Evolutionary conservation across 2,329 filamentous ascomycete species (phyloP), one percentile per base, ranked within the genome.

Genomic region (Aspergillus sp.): DNA sequence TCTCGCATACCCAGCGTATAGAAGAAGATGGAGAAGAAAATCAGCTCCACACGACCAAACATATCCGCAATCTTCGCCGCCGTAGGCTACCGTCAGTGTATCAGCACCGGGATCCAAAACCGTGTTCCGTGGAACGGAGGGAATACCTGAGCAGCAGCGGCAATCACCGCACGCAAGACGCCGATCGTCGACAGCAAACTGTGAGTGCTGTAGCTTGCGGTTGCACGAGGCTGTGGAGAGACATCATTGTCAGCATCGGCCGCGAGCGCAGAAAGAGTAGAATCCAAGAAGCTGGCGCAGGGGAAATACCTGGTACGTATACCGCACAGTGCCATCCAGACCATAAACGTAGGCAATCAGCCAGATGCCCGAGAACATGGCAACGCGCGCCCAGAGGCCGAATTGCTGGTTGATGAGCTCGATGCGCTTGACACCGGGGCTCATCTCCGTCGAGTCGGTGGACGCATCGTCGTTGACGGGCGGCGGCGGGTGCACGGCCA

Each of bases 321-420:
- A 64, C 15, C 86, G 81, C 48, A 88, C 78, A 1, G 79, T 84
- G 25, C 84, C 84, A 64, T 89, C 86, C 23, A 89, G 79, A 2
- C 85, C 84, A 71, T 89, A 90, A 38, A 82, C 85, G 71, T 89
- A 90, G 11, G 87, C 84, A 57, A 89, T 77, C 34, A 90, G 72
- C 71, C 90, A 89, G 64, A 89, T 79, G 25, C 86, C 80, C 9
- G 84, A 69, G 74, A 89, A 89, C 31, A 60, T 30, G 45, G 31
- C 43, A 43, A 60, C 31, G 23, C 57, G 57, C 13, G 45, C 52
- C 11, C 23, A 60, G 22, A 61, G 38, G 3, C 34, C 47, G 38
- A 62, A 38, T 25, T 62, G 60, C 23, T 34, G 34, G 46, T 49
- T 59, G 47, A 62, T 59, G 25, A 62, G 41, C 46, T 62, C 60